phyloP scores from a whole-genome alignment of 441 rosid genomes.

The Erodium trifolium region DNA sequence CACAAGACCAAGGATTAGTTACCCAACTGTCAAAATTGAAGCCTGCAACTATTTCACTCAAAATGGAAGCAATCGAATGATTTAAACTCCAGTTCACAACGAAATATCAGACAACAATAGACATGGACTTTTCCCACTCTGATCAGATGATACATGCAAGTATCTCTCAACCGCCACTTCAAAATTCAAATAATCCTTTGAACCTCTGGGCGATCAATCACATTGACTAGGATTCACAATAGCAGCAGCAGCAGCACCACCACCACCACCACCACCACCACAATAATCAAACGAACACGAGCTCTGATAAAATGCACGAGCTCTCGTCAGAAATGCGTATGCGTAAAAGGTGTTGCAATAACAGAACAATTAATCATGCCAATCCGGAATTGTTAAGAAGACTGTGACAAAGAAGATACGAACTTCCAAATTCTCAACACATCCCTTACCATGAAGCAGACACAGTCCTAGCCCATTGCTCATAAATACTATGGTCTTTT shows the following conservation, averaged over 20 bases:
- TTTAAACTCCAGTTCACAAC: too few species aligned
- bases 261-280: neutral
- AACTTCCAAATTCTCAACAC: neutral
- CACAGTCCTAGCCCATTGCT: neutral
- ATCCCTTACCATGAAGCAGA: neutral
- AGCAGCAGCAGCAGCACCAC: neutral
- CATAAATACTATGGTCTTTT: slow-evolving; percentile 1
- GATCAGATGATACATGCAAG: neutral
- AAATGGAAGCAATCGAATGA: too few species aligned
- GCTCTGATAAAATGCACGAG: neutral
- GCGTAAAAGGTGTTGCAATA: neutral
- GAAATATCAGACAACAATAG: too few species aligned
- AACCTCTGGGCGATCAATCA: neutral
- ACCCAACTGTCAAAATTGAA: too few species aligned
- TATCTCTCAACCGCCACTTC: neutral
- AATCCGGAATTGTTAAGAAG: neutral
- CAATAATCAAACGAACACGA: neutral
- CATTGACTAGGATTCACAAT: neutral
- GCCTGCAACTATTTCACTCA: too few species aligned
- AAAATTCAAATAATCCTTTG: neutral
- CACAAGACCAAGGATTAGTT: too few species aligned
- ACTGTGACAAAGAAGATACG: neutral
- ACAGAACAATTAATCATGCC: neutral
- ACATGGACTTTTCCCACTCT: too few species aligned
- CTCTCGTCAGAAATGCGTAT: too few species aligned